Evolutionary conservation across 805 yeast genomes (phyloP).

Genomic region (Kluyveromyces dobzhanskii): DNA sequence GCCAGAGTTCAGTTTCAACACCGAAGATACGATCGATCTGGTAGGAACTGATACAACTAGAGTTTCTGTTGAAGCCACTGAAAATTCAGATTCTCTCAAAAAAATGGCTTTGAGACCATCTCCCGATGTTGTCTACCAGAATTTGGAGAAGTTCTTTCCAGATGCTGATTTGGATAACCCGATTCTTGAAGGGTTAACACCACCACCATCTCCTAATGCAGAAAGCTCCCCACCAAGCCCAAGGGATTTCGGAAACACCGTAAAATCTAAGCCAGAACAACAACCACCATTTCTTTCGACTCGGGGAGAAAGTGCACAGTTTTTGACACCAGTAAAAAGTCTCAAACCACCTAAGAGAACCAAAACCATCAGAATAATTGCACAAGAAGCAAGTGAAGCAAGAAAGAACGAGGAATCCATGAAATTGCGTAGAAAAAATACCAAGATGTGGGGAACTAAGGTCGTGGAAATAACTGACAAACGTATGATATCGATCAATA

Average conservation of each 20-base stretch:
- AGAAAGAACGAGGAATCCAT: slow-evolving; percentile 32
- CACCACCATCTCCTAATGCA: slow-evolving; percentile 45
- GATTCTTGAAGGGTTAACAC: slow-evolving; percentile 62
- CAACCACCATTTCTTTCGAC: slow-evolving; percentile 24
- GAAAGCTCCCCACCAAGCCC: slow-evolving; percentile 11
- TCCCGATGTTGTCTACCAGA: slow-evolving; percentile 85
- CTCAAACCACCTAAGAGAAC: slow-evolving; percentile 45
- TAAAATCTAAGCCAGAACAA: slow-evolving; percentile 15
- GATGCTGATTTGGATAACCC: slow-evolving; percentile 87
- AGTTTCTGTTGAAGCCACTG: background rate
- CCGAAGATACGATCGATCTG: background rate
- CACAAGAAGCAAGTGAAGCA: slow-evolving; percentile 76
- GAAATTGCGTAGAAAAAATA: slow-evolving; percentile 60
- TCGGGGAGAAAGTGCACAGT: slow-evolving; percentile 9
- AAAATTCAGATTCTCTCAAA: slow-evolving; percentile 6
- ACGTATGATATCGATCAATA: slow-evolving; percentile 57
- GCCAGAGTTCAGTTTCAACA: slow-evolving; percentile 1
- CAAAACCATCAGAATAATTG: slow-evolving; percentile 89
- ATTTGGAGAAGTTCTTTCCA: slow-evolving; percentile 88
- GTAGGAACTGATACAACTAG: background rate
- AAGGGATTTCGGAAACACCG: background rate
- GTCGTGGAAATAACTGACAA: slow-evolving; percentile 84
- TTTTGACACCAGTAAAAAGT: slow-evolving; percentile 4
- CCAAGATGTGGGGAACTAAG: slow-evolving; percentile 96
- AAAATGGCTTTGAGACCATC: slow-evolving; percentile 85